Base-by-base conservation (phyloP, 2,329 filamentous ascomycete species). In the Cordyceps cicadae region DNA sequence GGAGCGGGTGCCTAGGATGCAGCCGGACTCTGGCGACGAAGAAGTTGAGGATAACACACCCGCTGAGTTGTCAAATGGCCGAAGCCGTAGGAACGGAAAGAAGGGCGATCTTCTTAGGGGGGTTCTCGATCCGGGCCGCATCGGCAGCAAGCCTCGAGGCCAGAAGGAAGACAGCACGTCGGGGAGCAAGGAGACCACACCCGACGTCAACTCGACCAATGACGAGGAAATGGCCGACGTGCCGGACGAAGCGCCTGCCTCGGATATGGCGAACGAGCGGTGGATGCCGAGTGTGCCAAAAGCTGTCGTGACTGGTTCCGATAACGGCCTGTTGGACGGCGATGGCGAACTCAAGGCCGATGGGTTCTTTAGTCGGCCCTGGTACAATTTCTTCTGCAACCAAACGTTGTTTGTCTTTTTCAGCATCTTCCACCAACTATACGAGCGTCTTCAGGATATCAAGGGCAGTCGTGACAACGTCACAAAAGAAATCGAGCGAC, bases 351-450 rank as follows among this genome's bases (percentile, higher is more conserved):
- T 83, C 67, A 93, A 82, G 79, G 88, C 76, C 63, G 91, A 96
- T 63, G 89, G 92, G 56, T 87, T 89, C 62, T 96, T 94, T 74
- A 81, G 82, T 66, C 89, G 92, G 52, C 86, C 86, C 12, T 87
- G 85, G 74, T 96, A 91, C 77, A 93, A 93, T 70, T 85, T 97
- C 71, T 99, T 95, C 77, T 88, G 87, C 71, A 97, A 97, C 72
- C 84, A 91, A 68, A 90, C 88, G 3, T 87, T 99, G 62, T 96
- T 92, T 71, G 92, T 94, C 74, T 97, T 99, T 80, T 89, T 99
- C 77, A 90, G 88, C 66, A 87, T 96, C 63, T 94, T 99, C 72
- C 86, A 96, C 70, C 89, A 88, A n/a, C 79, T 99, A 5, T 97
- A 96, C 75, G 85, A 87, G 68, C 87, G 94, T 46, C 81, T 99